Evolutionary conservation across 2,329 filamentous ascomycete genomes (phyloP).

Genomic region (Xylogone sp.): DNA sequence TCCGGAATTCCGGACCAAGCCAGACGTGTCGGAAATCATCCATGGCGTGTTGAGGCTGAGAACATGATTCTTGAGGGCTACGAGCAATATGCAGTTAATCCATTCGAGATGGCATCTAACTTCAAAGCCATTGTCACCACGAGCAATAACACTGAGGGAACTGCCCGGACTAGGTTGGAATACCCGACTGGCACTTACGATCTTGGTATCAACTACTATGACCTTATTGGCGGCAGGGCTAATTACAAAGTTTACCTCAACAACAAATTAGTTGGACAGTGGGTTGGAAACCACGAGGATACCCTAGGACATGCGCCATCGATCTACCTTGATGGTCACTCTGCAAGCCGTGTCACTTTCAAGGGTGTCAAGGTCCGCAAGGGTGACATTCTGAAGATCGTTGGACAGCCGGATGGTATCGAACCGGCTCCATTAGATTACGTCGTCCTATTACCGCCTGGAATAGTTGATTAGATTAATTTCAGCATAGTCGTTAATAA

Average conservation of each 20-base stretch:
- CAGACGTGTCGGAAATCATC: conserved; percentile 55
- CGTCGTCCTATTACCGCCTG: conserved; percentile 55
- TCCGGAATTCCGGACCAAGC: conserved; percentile 55
- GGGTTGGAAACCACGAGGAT: conserved; percentile 58
- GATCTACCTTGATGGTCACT: conserved; percentile 59
- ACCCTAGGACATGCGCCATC: conserved; percentile 55
- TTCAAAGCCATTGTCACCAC: conserved; percentile 51
- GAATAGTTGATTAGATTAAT: conserved; percentile 46
- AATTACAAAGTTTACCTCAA: conserved; percentile 53
- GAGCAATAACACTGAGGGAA: conserved; percentile 47
- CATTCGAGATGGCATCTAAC: conserved; percentile 57
- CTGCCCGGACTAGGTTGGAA: conserved; percentile 40
- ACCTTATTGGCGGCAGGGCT: conserved; percentile 55
- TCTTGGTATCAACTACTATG: conserved; percentile 64
- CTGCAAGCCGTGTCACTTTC: conserved; percentile 60
- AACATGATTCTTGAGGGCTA: conserved; percentile 60
- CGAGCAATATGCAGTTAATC: conserved; percentile 45
- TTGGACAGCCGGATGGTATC: conserved; percentile 53
- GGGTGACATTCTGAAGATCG: conserved; percentile 51
- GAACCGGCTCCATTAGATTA: conserved; percentile 68
- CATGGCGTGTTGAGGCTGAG: conserved; percentile 67
- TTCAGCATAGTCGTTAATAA: no score
- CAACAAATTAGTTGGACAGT: conserved; percentile 47
- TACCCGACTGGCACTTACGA: conserved; percentile 55
- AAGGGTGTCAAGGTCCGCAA: conserved; percentile 41